These are phyloP conservation scores for Sporisorium exsertum DNA, from an alignment of 1,284 basidiomycete genomes.

Conservation along the genomic window DNA sequence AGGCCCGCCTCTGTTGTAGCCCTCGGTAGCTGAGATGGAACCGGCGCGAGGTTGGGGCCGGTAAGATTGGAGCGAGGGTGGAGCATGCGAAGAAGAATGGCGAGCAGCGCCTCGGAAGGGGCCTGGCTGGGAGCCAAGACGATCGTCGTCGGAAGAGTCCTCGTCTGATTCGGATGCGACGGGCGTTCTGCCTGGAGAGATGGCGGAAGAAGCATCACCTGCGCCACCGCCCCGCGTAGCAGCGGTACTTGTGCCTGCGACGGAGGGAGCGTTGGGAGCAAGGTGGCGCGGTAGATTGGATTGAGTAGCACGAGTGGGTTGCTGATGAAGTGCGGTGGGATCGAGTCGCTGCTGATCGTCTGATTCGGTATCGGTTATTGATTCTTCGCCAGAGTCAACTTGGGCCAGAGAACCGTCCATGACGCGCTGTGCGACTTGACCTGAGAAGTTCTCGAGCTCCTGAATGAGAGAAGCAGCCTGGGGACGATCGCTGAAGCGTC, in stretches of 20 bases:
- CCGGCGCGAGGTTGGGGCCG: slow-evolving; percentile 37
- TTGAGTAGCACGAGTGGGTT: slow-evolving; percentile 12
- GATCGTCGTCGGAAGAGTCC: slow-evolving; percentile 33
- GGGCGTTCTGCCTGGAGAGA: slow-evolving; percentile 33
- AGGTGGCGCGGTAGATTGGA: slow-evolving; percentile 25
- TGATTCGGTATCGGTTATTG: slow-evolving; percentile 29
- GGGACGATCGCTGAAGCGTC: slow-evolving; percentile 85
- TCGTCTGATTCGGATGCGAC: slow-evolving; percentile 41
- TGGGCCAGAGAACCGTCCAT: slow-evolving; percentile 68
- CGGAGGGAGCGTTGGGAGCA: slow-evolving; percentile 35
- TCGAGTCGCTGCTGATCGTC: slow-evolving; percentile 46
- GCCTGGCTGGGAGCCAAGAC: slow-evolving; percentile 30
- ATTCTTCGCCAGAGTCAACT: slow-evolving; percentile 42
- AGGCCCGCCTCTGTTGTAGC: slow-evolving; percentile 22
- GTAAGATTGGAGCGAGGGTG: slow-evolving; percentile 29
- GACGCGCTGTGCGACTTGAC: slow-evolving; percentile 77
- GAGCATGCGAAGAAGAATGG: slow-evolving; percentile 21
- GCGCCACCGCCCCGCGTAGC: slow-evolving; percentile 43
- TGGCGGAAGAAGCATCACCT: slow-evolving; percentile 8
- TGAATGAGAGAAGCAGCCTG: slow-evolving; percentile 80
- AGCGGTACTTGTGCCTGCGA: slow-evolving; percentile 47
- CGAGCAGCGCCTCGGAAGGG: slow-evolving; percentile 27
- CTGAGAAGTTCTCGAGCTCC: slow-evolving; percentile 84
- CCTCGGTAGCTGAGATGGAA: slow-evolving; percentile 38
- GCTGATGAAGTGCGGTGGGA: slow-evolving; percentile 32